Conservation (phyloP, 2,329 filamentous ascomycete genomes). For the Clarireedia monteithiana region DNA sequence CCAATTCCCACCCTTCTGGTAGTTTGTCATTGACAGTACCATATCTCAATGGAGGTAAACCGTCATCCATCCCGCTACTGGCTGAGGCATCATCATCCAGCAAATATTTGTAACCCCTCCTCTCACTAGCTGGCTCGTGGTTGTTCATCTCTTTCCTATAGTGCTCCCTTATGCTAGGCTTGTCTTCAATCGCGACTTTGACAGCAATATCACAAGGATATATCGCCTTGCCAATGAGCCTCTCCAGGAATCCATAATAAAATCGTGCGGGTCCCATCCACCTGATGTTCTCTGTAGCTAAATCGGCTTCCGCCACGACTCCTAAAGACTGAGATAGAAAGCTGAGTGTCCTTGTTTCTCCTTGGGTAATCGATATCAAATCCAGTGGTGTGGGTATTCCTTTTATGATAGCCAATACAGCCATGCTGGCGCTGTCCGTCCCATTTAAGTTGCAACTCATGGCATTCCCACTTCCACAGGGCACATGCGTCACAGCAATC, state of each 20-base stretch:
- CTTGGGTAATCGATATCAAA: constrained; percentile 80
- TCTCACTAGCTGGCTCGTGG: constrained; percentile 22
- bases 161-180: constrained; percentile 63
- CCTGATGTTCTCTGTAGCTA: constrained; percentile 82
- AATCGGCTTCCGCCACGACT: constrained; percentile 81
- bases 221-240: constrained; percentile 65
- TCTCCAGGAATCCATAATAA: constrained; percentile 72
- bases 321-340: constrained; percentile 89
- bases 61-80: constrained; percentile 31
- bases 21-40: constrained; percentile 73
- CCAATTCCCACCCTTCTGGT: constrained; percentile 67
- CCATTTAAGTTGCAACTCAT: constrained; percentile 87
- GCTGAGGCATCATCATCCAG: constrained; percentile 29
- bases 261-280: constrained; percentile 91
- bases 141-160: constrained; percentile 47
- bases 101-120: constrained; percentile 24
- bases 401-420: constrained; percentile 80
- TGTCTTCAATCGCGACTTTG: constrained; percentile 73
- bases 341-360: constrained; percentile 63
- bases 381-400: constrained; percentile 79
- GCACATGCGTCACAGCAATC: constrained; percentile 78
- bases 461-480: constrained; percentile 90
- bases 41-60: constrained; percentile 67
- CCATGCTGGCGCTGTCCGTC: constrained; percentile 64
- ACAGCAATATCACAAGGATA: constrained; percentile 88